phyloP scores from a whole-genome alignment of 768 basidiomycete genomes.

The Mycena vitilis region DNA sequence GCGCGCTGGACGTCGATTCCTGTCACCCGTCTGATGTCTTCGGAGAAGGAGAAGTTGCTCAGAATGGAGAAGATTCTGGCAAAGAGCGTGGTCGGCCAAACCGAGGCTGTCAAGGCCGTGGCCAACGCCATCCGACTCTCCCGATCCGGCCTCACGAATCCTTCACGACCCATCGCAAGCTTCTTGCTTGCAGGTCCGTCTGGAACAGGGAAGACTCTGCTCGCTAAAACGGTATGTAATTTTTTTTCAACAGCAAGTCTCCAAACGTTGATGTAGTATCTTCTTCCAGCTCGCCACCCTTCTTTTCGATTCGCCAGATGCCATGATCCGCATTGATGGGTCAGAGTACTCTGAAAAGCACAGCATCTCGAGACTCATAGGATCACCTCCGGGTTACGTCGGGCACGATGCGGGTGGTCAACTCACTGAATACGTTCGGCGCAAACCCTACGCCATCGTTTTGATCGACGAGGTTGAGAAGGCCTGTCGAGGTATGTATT shows the following conservation, averaged over 20 bases:
- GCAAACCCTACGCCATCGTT: conserved; percentile 90
- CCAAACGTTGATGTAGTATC: conserved; percentile 15
- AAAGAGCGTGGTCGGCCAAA: conserved; percentile 87
- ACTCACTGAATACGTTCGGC: conserved; percentile 91
- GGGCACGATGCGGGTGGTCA: conserved; percentile 93
- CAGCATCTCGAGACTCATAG: conserved; percentile 63
- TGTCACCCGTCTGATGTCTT: conserved; percentile 85
- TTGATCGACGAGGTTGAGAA: conserved; percentile 94
- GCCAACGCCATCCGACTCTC: conserved; percentile 94
- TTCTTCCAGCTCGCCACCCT: conserved; percentile 79
- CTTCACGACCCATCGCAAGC: conserved; percentile 88
- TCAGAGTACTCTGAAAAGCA: conserved; percentile 91
- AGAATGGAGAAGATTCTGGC: conserved; percentile 88
- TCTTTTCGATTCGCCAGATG: conserved; percentile 91
- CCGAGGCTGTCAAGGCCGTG: conserved; percentile 91
- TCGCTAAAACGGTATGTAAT: conserved; percentile 84
- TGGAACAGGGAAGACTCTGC: conserved; percentile 90
- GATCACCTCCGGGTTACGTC: conserved; percentile 87
- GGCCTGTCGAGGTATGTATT: conserved; percentile 63
- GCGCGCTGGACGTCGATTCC: conserved; percentile 95
- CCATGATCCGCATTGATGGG: conserved; percentile 93
- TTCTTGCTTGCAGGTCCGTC: conserved; percentile 95
- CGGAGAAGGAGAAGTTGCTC: conserved; percentile 90
- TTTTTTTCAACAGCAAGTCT: neutral
- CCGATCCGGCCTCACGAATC: conserved; percentile 92